A percentile compares a stretch with the other conserved stretches of the same genome.
These are phyloP conservation scores for Ophiognomonia clavigignenti-juglandacearum DNA, from an alignment of 2,329 filamentous ascomycete genomes.

Conservation along the genomic window DNA sequence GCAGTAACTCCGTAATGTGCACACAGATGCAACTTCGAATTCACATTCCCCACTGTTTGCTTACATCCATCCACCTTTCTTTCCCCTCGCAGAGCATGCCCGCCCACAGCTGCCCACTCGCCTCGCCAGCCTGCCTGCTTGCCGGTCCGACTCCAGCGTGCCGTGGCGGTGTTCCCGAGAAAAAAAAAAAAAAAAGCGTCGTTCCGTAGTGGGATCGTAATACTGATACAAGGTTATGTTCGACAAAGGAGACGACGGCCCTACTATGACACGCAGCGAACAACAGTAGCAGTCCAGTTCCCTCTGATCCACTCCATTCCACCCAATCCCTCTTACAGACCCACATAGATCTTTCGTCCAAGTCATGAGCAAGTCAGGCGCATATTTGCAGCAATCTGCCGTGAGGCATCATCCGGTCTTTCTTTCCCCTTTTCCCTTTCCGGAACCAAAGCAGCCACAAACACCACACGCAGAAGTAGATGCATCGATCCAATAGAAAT, in stretches of 20 bases:
- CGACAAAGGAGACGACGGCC: not conserved
- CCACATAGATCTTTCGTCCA: not conserved
- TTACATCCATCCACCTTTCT: too few relatives aligned
- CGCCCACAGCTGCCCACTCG: too few relatives aligned
- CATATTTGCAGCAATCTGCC: slow-evolving; percentile 6
- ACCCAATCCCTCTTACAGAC: not conserved
- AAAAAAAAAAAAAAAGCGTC: not conserved
- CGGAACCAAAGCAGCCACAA: not conserved
- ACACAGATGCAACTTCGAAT: too few relatives aligned
- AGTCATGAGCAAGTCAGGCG: not conserved
- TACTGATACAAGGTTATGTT: not conserved
- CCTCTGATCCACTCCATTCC: too few relatives aligned
- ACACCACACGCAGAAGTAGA: not conserved
- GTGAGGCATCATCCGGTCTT: slow-evolving; percentile 6
- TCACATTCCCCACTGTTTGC: too few relatives aligned
- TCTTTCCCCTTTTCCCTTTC: too few relatives aligned
- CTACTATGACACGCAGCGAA: too few relatives aligned
- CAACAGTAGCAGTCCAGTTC: too few relatives aligned
- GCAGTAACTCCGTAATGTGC: too few relatives aligned
- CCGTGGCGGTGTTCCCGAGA: not conserved
- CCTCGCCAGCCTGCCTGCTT: too few relatives aligned
- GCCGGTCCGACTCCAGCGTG: not conserved
- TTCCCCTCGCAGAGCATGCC: too few relatives aligned
- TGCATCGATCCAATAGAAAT: not conserved
- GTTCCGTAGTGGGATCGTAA: not conserved